Conservation (phyloP, 768 basidiomycete genomes). For the Suillus plorans region DNA sequence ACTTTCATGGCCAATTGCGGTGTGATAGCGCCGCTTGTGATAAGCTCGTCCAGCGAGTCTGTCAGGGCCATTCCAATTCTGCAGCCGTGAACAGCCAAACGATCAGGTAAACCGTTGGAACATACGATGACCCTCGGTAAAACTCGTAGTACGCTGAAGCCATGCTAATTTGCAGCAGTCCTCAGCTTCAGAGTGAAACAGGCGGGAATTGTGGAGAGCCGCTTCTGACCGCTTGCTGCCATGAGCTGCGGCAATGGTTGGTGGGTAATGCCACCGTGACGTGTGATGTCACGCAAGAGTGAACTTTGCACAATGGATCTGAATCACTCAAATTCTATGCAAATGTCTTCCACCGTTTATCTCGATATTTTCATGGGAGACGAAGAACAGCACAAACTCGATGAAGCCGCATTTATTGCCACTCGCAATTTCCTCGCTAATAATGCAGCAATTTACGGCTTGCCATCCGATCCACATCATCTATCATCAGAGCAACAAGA, state of each 20-base stretch:
- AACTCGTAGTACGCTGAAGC: slow-evolving; percentile 90
- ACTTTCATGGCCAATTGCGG: slow-evolving; percentile 99
- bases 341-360: slow-evolving; percentile 21
- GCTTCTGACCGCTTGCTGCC: slow-evolving; percentile 1
- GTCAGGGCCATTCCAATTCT: slow-evolving; percentile 98
- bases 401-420: slow-evolving; percentile 30
- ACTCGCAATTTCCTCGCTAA: slow-evolving; percentile 34
- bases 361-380: slow-evolving; percentile 47
- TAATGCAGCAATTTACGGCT: slow-evolving; percentile 41
- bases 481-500: slow-evolving; percentile 45
- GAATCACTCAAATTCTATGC: background rate
- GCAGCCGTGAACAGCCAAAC: slow-evolving; percentile 7
- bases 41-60: slow-evolving; percentile 97
- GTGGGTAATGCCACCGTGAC: slow-evolving; percentile 17
- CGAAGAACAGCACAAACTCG: slow-evolving; percentile 22
- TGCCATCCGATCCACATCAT: slow-evolving; percentile 37
- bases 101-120: slow-evolving; percentile 18
- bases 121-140: slow-evolving; percentile 89
- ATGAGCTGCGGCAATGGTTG: slow-evolving; percentile 1
- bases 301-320: slow-evolving; percentile 18
- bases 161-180: slow-evolving; percentile 42
- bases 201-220: background rate
- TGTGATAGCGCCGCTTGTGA: slow-evolving; percentile 94
- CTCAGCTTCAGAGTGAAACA: slow-evolving; percentile 9
- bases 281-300: slow-evolving; percentile 21